Conservation (phyloP, 1,139 yeast species). For the Entelexis sorbosivorans region DNA sequence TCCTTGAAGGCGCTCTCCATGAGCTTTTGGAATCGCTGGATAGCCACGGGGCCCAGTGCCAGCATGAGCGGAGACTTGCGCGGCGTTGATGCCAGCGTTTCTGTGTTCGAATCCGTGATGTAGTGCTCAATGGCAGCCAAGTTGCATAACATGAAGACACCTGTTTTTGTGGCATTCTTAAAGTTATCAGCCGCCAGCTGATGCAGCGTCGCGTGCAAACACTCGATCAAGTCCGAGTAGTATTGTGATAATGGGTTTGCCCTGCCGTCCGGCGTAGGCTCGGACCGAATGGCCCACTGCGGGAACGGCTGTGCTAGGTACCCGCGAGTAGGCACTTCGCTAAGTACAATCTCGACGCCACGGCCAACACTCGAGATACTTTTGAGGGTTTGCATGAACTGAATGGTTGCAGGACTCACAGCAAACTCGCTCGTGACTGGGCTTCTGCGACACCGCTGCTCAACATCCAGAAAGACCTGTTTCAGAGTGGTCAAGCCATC, state of each 20-base stretch:
- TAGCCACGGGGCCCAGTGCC: conserved; percentile 54
- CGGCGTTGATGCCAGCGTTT: conserved; percentile 8
- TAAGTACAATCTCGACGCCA: conserved; percentile 20
- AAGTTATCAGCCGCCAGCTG: conserved; percentile 12
- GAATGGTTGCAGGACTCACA: conserved; percentile 22
- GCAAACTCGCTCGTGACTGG: conserved; percentile 22
- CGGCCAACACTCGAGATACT: conserved; percentile 6
- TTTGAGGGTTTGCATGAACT: conserved; percentile 15
- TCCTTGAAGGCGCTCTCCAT: conserved; percentile 65
- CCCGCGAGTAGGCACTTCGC: conserved; percentile 21
- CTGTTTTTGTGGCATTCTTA: conserved; percentile 34
- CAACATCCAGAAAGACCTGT: conserved; percentile 16
- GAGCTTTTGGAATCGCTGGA: conserved; percentile 53
- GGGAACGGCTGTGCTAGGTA: conserved; percentile 23
- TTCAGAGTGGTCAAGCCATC: conserved; percentile 15
- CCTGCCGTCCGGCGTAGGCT: conserved; percentile 19
- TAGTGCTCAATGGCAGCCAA: conserved; percentile 65
- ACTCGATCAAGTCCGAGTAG: conserved; percentile 21
- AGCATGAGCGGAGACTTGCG: conserved; percentile 37
- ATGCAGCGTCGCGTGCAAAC: conserved; percentile 13
- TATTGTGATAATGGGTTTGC: conserved; percentile 21
- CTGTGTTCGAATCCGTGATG: conserved; percentile 33
- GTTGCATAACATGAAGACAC: conserved; percentile 63
- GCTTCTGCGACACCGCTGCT: conserved; percentile 11
- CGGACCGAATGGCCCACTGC: conserved; percentile 20